These are phyloP conservation scores for Sporothrix euskadiensis DNA, from an alignment of 2,329 filamentous ascomycete genomes.

Conservation along the genomic window DNA sequence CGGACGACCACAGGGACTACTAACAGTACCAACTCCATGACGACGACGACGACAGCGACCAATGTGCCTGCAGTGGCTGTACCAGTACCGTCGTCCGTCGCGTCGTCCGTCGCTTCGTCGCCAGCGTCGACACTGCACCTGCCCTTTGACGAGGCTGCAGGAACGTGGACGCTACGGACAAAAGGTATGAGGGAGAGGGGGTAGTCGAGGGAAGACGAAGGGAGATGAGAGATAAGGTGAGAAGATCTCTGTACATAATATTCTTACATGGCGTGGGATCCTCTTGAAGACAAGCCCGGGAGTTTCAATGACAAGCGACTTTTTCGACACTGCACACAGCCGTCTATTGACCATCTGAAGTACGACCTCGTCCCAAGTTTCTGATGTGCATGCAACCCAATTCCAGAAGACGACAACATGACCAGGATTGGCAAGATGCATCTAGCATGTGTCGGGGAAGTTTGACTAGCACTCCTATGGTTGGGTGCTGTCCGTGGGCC, in stretches of 20 bases:
- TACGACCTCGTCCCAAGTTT: neutral
- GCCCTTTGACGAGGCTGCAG: constrained; percentile 50
- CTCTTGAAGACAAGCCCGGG: neutral
- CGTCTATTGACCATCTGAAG: neutral
- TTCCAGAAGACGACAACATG: neutral
- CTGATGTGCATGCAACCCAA: neutral
- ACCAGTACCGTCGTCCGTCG: neutral
- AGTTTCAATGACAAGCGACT: constrained; percentile 12
- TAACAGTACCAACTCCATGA: neutral
- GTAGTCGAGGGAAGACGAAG: neutral
- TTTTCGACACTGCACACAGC: neutral
- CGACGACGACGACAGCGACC: neutral
- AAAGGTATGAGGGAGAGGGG: constrained; percentile 55
- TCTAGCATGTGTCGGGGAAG: neutral
- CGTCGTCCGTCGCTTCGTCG: neutral
- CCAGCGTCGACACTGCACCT: constrained; percentile 37
- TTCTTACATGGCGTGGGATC: neutral
- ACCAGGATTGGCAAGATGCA: neutral
- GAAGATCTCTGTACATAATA: neutral
- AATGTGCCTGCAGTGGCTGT: neutral
- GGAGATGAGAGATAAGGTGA: neutral
- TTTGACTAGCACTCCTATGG: too few relatives aligned
- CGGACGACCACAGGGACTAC: neutral
- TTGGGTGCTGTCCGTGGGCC: neutral
- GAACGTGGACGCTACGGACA: constrained; percentile 55